These are phyloP conservation scores for Diversispora eburnea DNA, from an alignment of 192 early-diverging fungal genomes.

Conservation along the genomic window DNA sequence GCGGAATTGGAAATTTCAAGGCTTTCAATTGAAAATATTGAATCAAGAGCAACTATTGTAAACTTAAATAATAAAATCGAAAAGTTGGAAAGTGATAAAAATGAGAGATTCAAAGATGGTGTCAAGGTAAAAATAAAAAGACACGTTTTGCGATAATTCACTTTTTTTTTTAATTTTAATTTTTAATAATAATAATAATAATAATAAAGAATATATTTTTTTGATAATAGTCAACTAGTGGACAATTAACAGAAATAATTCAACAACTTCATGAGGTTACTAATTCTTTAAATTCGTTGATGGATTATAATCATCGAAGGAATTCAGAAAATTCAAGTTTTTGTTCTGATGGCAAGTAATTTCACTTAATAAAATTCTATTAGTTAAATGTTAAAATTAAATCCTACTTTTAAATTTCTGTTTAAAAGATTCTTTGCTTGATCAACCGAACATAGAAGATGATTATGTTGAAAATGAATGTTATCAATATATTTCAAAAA, in stretches of 20 bases:
- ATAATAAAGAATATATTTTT: background rate
- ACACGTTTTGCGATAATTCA: background rate
- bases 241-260: conserved; percentile 7
- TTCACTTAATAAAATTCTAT: background rate
- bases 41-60: conserved; percentile 10
- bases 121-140: background rate
- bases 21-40: conserved; percentile 18
- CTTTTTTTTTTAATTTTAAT: background rate
- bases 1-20: conserved; percentile 16
- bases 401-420: background rate
- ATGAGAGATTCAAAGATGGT: background rate
- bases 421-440: background rate
- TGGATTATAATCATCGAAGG: conserved; percentile 7
- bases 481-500: conserved; percentile 15
- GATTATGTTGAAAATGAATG: background rate
- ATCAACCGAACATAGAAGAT: background rate
- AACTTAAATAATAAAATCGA: background rate
- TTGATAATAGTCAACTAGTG: conserved; percentile 1
- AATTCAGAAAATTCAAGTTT: background rate
- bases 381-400: background rate
- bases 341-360: background rate
- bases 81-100: background rate
- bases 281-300: conserved; percentile 15
- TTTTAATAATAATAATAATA: background rate
- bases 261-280: conserved; percentile 1